Conservation (phyloP, 257 asterid species). For the Ilex asprella region DNA sequence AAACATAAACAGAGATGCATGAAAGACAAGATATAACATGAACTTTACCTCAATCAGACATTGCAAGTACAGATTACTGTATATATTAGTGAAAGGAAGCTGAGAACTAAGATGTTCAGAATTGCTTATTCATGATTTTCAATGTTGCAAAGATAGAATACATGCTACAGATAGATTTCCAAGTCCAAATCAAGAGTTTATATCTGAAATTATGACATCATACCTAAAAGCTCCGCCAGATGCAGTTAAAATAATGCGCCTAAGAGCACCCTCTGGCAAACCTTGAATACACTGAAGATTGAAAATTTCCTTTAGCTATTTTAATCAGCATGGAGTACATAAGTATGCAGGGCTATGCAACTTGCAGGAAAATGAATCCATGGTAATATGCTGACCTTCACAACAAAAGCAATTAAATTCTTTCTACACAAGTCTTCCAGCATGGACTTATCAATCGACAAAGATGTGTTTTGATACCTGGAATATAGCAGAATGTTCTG, state of each 20-base stretch:
- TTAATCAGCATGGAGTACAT: not conserved
- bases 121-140: no score
- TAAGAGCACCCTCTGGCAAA: conserved; percentile 90
- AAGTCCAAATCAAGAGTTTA: not conserved
- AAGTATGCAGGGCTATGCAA: not conserved
- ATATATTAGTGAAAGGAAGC: not conserved
- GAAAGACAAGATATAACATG: no score
- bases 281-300: conserved; percentile 90
- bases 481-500: conserved; percentile 98
- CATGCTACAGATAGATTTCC: not conserved
- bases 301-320: conserved; percentile 15
- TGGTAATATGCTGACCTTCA: not conserved
- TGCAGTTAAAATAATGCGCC: conserved; percentile 94
- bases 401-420: no score
- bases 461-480: conserved; percentile 42
- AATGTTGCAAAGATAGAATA: not conserved
- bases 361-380: not conserved
- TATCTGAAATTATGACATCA: not conserved
- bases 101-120: not conserved
- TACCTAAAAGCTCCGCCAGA: conserved; percentile 98
- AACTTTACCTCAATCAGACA: no score
- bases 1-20: no score
- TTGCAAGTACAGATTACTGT: no score
- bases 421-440: no score
- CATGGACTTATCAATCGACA: no score